A percentile compares a stretch with the other conserved stretches of the same genome.
These are phyloP conservation scores for Podila clonocystis DNA, from an alignment of 192 early-diverging fungal genomes.

Conservation along the genomic window DNA sequence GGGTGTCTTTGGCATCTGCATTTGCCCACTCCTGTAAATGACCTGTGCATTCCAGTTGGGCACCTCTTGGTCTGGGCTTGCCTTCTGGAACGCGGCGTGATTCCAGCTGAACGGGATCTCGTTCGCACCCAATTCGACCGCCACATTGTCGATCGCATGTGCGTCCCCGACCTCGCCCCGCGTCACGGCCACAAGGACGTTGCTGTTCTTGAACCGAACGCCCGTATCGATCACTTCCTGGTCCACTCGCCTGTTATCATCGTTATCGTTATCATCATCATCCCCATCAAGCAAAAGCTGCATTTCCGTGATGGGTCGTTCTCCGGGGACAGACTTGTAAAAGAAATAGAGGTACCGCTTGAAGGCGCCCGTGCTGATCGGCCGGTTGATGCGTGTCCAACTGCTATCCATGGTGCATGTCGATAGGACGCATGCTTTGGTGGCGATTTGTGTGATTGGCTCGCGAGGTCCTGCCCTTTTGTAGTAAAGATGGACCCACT, in stretches of 20 bases:
- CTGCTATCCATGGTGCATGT: constrained; percentile 39
- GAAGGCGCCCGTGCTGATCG: constrained; percentile 42
- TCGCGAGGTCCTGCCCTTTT: constrained; percentile 20
- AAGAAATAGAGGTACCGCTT: constrained; percentile 47
- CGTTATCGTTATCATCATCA: neutral
- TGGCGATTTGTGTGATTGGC: constrained; percentile 49
- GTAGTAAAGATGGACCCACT: constrained; percentile 50
- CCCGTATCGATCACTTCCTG: constrained; percentile 31
- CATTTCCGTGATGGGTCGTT: constrained; percentile 27
- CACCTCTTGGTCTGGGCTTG: constrained; percentile 1
- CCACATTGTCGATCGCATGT: constrained; percentile 30
- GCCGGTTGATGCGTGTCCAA: constrained; percentile 50
- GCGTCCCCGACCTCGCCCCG: constrained; percentile 14
- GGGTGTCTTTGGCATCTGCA: constrained; percentile 13
- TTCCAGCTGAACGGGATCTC: constrained; percentile 30
- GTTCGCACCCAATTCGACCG: constrained; percentile 32
- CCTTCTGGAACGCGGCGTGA: constrained; percentile 10
- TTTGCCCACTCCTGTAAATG: constrained; percentile 19
- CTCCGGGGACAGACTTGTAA: constrained; percentile 45
- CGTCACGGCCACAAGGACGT: constrained; percentile 24
- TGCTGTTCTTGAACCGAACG: constrained; percentile 28
- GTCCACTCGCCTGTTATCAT: constrained; percentile 1
- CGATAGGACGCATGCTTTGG: constrained; percentile 36
- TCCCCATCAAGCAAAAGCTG: constrained; percentile 14
- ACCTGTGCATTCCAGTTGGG: constrained; percentile 43